These are phyloP conservation scores for Lecanicillium sp. DNA, from an alignment of 2,329 filamentous ascomycete species.

Conservation along the genomic window DNA sequence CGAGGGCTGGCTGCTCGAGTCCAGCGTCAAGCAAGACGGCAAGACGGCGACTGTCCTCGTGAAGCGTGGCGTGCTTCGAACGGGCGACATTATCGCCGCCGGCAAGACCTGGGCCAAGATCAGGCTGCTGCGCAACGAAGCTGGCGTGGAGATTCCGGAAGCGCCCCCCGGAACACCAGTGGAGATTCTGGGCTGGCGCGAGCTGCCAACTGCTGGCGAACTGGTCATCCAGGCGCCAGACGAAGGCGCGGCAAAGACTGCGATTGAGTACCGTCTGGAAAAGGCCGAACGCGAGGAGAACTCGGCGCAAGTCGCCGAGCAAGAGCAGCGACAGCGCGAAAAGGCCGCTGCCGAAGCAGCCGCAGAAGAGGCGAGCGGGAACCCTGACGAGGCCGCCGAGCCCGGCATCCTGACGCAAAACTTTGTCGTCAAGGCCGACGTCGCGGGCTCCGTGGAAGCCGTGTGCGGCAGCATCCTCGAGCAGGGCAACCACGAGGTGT, in stretches of 20 bases:
- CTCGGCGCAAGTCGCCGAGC: constrained; percentile 72
- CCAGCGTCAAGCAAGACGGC: constrained; percentile 76
- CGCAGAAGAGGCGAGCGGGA: constrained; percentile 28
- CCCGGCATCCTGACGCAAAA: constrained; percentile 51
- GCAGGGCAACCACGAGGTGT: constrained; percentile 79
- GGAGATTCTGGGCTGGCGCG: constrained; percentile 90
- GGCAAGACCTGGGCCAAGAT: constrained; percentile 84
- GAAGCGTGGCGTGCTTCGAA: constrained; percentile 73
- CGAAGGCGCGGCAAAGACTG: constrained; percentile 71
- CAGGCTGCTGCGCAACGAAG: constrained; percentile 78
- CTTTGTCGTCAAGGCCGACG: constrained; percentile 88
- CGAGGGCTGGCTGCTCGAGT: constrained; percentile 93
- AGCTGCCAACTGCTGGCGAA: constrained; percentile 74
- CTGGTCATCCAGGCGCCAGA: constrained; percentile 75
- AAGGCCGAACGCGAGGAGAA: constrained; percentile 64
- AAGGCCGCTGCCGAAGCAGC: constrained; percentile 32
- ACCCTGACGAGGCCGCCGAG: constrained; percentile 28
- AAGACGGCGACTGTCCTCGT: constrained; percentile 85
- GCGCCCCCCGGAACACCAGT: constrained; percentile 84
- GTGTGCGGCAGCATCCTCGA: constrained; percentile 69
- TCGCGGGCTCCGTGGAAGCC: constrained; percentile 89
- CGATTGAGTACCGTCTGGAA: constrained; percentile 69
- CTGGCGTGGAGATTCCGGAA: constrained; percentile 61
- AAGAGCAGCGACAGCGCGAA: constrained; percentile 56
- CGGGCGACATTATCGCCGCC: constrained; percentile 78